Base-by-base conservation (phyloP, 768 basidiomycete species). In the Lactarius tabidus region DNA sequence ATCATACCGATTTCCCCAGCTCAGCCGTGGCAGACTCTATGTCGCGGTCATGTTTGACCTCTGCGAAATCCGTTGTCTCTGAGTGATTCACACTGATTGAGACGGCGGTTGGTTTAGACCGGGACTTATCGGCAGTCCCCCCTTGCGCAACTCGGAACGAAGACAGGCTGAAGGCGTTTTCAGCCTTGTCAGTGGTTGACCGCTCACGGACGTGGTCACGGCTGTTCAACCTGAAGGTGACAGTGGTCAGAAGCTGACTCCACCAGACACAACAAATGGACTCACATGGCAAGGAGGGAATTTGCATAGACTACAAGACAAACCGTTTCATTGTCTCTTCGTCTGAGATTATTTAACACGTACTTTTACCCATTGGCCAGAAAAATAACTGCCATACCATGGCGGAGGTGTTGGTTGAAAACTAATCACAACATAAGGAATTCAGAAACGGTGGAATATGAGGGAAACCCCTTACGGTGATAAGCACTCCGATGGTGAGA, bases 301-400 rank as follows among this genome's bases (percentile, higher is more conserved):
- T 83, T 84, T 23, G 83, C 81, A 66, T 84, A 82, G 67, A 80
- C 82, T 83, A 60, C 41, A 56, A 57, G 62, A 45, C 10, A 12
- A 41, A 18, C 57, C 54, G 26, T 59, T 14, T 15, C 53, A 41
- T 4, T 26, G 15, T 18, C 23, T 12, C 12, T 18, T 26, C 10
- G n/a, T n/a, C n/a, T 23, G 17, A 28, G 5, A 51, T 39, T 12
- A 39, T 33, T 12, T 18, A 15, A 12, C 20, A 67, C 80, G 65
- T 61, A 82, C 82, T 81, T 77, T 82, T 84, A 36, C 81, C 81
- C 55, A 81, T 73, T 26, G 81, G 67, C 82, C 82, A 84, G 72
- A 83, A 83, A 67, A 82, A 81, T 12, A 78, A 79, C 57, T 82
- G 70, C 79, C 80, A 83, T 6, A 82, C 69, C 69, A 80, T 81